These are phyloP conservation scores for Epichloe sylvatica DNA, from an alignment of 2,329 filamentous ascomycete species.

Conservation along the genomic window DNA sequence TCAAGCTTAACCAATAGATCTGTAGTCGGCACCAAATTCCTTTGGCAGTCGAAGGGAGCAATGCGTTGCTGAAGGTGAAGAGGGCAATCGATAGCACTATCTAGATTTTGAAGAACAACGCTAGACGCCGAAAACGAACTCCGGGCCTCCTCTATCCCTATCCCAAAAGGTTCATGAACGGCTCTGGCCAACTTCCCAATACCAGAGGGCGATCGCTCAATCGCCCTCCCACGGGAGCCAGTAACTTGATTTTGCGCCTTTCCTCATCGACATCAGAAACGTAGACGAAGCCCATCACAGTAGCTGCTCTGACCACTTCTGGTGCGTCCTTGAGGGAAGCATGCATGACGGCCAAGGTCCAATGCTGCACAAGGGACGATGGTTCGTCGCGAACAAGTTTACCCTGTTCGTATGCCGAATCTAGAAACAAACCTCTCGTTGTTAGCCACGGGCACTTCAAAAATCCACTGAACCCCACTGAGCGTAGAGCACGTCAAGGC, in stretches of 20 bases:
- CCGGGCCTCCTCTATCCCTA: slow-evolving; percentile 8
- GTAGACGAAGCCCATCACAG: slow-evolving; percentile 85
- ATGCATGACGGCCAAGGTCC: slow-evolving; percentile 72
- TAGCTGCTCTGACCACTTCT: slow-evolving; percentile 62
- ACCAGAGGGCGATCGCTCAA: slow-evolving; percentile 69
- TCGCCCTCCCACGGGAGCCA: slow-evolving; percentile 69
- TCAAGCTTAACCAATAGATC: too few relatives aligned
- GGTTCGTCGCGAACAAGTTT: slow-evolving; percentile 52
- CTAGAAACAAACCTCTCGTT: slow-evolving; percentile 6
- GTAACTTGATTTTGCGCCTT: slow-evolving; percentile 62
- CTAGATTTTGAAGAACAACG: too few relatives aligned
- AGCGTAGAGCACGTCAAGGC: slow-evolving; percentile 10
- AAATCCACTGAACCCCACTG: too few relatives aligned
- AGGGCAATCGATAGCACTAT: too few relatives aligned
- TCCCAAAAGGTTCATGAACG: slow-evolving; percentile 62
- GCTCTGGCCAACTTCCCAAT: slow-evolving; percentile 81
- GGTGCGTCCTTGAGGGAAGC: slow-evolving; percentile 55
- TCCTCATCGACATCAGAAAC: slow-evolving; percentile 83
- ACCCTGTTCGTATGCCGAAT: slow-evolving; percentile 17
- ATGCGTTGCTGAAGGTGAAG: too few relatives aligned
- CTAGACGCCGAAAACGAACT: too few relatives aligned
- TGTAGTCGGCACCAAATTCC: too few relatives aligned
- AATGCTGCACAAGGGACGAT: slow-evolving; percentile 58
- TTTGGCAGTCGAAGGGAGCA: too few relatives aligned
- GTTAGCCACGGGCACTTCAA: background rate